These are phyloP conservation scores for Colletotrichum scovillei DNA, from an alignment of 2,329 filamentous ascomycete genomes.

Conservation along the genomic window DNA sequence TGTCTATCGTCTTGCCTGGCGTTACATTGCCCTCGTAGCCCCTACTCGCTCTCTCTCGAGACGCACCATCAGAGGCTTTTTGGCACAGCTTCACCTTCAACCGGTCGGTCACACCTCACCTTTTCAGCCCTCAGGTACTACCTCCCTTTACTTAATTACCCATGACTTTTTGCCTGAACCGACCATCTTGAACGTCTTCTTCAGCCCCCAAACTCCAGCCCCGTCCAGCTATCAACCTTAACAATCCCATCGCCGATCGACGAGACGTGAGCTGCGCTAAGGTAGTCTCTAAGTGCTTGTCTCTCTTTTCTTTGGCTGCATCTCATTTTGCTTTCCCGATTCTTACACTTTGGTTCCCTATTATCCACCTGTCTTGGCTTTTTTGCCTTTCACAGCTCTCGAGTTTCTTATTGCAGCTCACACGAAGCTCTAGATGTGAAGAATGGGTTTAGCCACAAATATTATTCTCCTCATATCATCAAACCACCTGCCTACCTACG, in stretches of 20 bases:
- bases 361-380: background rate
- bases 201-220: background rate
- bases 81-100: background rate
- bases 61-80: background rate
- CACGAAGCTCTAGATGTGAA: background rate
- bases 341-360: background rate
- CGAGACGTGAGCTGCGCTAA: background rate
- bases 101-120: background rate
- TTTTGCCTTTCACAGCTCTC: background rate
- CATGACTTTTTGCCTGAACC: background rate
- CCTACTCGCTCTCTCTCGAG: background rate
- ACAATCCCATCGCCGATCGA: constrained; percentile 1
- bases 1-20: background rate
- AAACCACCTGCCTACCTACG: background rate
- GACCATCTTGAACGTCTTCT: constrained; percentile 1
- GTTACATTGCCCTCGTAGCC: background rate
- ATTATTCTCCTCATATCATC: background rate
- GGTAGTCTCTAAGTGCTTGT: background rate
- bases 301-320: background rate
- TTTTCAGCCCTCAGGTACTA: background rate
- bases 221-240: constrained; percentile 12
- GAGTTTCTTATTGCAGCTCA: background rate
- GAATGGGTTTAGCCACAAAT: background rate
- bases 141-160: background rate
- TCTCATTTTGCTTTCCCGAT: background rate